Evolutionary conservation across 306 rosid genomes (phyloP).

Genomic region (Arachis stenosperma): DNA sequence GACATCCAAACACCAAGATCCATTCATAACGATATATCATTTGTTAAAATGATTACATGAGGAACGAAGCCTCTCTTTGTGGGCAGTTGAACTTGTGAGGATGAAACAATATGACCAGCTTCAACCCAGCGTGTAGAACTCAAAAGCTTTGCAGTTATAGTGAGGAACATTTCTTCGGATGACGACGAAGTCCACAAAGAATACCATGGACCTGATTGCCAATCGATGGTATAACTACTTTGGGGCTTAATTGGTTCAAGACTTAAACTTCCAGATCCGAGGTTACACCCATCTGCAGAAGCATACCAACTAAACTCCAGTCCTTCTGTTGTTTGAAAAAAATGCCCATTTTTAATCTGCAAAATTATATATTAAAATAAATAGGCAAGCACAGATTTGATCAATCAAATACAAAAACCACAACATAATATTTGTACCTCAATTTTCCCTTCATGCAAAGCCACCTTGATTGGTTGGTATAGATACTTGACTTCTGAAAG

Average conservation of each 20-base stretch:
- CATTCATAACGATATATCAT: conserved; percentile 3
- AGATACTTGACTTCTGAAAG: conserved; percentile 84
- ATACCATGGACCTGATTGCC: conserved; percentile 81
- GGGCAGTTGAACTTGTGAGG: conserved; percentile 85
- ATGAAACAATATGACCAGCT: conserved; percentile 81
- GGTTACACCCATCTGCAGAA: conserved; percentile 71
- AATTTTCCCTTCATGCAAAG: conserved; percentile 53
- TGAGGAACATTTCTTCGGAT: conserved; percentile 65
- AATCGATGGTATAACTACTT: conserved; percentile 54
- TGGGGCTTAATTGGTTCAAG: conserved; percentile 72
- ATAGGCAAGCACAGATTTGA: conserved; percentile 24
- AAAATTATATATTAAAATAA: conserved; percentile 31
- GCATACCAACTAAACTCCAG: conserved; percentile 80
- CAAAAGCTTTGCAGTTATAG: conserved; percentile 67
- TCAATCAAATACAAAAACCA: conserved; percentile 19
- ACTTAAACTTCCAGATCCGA: conserved; percentile 71
- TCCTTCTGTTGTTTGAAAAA: conserved; percentile 74
- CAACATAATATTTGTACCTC: conserved; percentile 51
- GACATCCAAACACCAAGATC: background rate
- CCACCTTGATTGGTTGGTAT: conserved; percentile 88
- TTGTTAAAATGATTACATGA: conserved; percentile 52
- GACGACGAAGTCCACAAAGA: conserved; percentile 62
- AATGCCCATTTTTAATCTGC: conserved; percentile 76
- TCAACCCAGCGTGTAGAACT: conserved; percentile 73
- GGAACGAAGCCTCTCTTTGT: conserved; percentile 51